Percentiles rank a stretch among this genome's conserved stretches.
Conservation (phyloP, 768 basidiomycete species). For the Termitomyces sp. region DNA sequence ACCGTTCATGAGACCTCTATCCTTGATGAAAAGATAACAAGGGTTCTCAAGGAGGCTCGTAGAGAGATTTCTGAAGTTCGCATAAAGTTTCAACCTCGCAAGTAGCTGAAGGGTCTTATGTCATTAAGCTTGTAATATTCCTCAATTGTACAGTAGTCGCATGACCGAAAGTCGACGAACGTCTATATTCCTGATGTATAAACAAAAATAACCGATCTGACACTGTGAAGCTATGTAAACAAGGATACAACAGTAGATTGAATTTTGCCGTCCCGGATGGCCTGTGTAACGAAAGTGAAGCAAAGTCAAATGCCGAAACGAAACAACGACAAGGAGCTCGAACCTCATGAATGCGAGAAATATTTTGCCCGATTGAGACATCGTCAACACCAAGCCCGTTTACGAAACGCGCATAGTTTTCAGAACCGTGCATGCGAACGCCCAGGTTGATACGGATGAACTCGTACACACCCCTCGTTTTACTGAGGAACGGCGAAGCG, state of each 20-base stretch:
- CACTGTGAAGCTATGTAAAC: constrained; percentile 32
- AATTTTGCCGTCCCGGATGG: constrained; percentile 57
- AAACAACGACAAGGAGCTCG: constrained; percentile 1
- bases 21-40: constrained; percentile 62
- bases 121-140: background rate
- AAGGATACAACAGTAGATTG: constrained; percentile 54
- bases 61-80: constrained; percentile 74
- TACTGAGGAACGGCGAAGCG: constrained; percentile 59
- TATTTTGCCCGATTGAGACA: constrained; percentile 66
- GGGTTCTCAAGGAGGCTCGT: constrained; percentile 51
- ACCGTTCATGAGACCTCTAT: constrained; percentile 56
- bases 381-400: constrained; percentile 49
- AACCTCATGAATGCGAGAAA: constrained; percentile 73
- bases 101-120: background rate
- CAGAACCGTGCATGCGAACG: constrained; percentile 73
- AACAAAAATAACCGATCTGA: background rate
- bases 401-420: constrained; percentile 52
- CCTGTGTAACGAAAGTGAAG: constrained; percentile 19
- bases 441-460: constrained; percentile 65
- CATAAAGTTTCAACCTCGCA: constrained; percentile 53
- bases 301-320: background rate
- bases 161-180: background rate
- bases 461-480: constrained; percentile 66
- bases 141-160: constrained; percentile 8
- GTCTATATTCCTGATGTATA: background rate